These are phyloP conservation scores for Xylaria multiplex DNA, from an alignment of 2,329 filamentous ascomycete genomes.

Conservation along the genomic window DNA sequence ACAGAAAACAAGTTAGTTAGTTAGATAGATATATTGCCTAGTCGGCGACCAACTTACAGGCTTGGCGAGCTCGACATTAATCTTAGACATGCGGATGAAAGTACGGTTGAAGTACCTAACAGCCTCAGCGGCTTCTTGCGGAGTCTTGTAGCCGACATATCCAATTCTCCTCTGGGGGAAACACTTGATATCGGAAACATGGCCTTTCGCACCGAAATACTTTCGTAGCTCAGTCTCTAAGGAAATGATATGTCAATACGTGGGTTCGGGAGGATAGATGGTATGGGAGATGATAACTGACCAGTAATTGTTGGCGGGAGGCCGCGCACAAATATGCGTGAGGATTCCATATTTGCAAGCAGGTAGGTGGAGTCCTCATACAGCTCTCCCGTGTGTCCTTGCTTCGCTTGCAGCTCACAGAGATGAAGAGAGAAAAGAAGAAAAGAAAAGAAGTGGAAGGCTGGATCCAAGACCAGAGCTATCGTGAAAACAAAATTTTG, in stretches of 20 bases:
- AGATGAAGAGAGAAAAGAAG: conserved; percentile 18
- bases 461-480: not conserved
- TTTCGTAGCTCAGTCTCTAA: conserved; percentile 55
- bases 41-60: conserved; percentile 65
- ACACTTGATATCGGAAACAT: conserved; percentile 91
- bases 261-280: not conserved
- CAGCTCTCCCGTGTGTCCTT: conserved; percentile 2
- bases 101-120: conserved; percentile 96
- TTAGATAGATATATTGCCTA: conserved; percentile 17
- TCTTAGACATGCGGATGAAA: conserved; percentile 95
- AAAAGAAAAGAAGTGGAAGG: conserved; percentile 5
- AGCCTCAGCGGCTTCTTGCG: conserved; percentile 81
- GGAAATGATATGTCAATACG: conserved; percentile 23
- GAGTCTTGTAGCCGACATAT: conserved; percentile 91
- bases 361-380: conserved; percentile 3
- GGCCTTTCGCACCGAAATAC: conserved; percentile 81
- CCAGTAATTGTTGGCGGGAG: conserved; percentile 87
- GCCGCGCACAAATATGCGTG: conserved; percentile 81
- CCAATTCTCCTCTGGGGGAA: conserved; percentile 90
- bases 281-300: conserved; percentile 30
- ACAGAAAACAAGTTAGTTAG: conserved; percentile 11
- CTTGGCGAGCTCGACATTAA: conserved; percentile 86
- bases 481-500: conserved; percentile 14
- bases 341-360: conserved; percentile 57
- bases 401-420: conserved; percentile 14